Base-by-base conservation (phyloP, 2,329 filamentous ascomycete species). In the Thielaviopsis cerberus region DNA sequence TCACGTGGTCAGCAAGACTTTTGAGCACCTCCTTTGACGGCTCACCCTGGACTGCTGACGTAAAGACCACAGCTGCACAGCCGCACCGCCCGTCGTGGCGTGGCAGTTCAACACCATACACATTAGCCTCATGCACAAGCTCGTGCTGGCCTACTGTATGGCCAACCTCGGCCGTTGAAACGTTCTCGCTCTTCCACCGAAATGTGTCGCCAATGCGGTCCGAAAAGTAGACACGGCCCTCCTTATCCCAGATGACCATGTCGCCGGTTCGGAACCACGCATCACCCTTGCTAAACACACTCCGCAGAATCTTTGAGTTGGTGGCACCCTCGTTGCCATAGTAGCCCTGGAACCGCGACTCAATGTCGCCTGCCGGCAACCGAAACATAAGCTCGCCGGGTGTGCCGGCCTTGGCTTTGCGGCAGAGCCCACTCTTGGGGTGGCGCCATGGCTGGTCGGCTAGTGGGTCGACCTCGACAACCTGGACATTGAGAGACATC, bases 221-320 rank as follows among this genome's bases (percentile, higher is more conserved):
- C 59, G 82, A 80, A 71, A 95, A 95, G 72, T 77, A 92, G 67
- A 82, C 78, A 2, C 82, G 74, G 4, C 88, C 87, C 59, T 92
- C 82, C 0, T 62, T 60, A 62, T 89, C 85, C 71, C 77, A 79
- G n/a, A 82, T 76, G 30, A 92, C 71, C 20, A 92, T 76, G 65
- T 95, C 89, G n/a, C 89, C 89, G 0, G 86, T 85, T 24, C 88
- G 81, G 74, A 89, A 94, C 75, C 81, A 94, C 0, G 81, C 83
- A 65, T 95, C 89, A 15, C 85, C 88, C 65, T 83, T 83, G 60
- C 70, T 72, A 62, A 92, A 79, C 1, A 92, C 86, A 64, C 85
- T 73, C 4, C 83, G 78, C 61, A 92, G 68, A 53, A 94, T 77
- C 70, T 94, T 94, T 62, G 79, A 76, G 45, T 80, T 72, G 0